Percentiles rank a stretch among this genome's conserved stretches.
Evolutionary conservation across 768 basidiomycete genomes (phyloP).

Genomic region (Pisolithus sp.): DNA sequence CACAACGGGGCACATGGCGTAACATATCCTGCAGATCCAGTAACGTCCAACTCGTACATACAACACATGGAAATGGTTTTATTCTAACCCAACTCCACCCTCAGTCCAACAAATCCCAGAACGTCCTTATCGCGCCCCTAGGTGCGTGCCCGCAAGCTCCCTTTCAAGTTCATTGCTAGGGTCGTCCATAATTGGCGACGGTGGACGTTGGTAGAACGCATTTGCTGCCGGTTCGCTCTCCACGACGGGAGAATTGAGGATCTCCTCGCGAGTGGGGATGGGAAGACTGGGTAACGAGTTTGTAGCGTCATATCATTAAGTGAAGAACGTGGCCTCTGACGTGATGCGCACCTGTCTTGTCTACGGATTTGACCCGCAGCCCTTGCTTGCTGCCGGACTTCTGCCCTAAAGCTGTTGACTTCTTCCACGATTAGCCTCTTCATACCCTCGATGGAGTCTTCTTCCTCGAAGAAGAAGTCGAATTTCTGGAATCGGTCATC

Average conservation of each 20-base stretch:
- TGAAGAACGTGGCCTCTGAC: neutral
- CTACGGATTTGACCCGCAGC: constrained; percentile 66
- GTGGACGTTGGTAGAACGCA: constrained; percentile 40
- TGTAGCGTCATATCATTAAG: neutral
- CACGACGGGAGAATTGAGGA: constrained; percentile 67
- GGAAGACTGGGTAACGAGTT: constrained; percentile 48
- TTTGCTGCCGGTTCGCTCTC: constrained; percentile 56
- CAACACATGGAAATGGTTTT: no score
- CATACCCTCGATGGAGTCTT: constrained; percentile 97
- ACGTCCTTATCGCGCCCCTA: constrained; percentile 27
- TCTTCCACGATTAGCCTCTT: constrained; percentile 91
- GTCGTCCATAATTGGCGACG: constrained; percentile 77
- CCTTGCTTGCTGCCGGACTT: constrained; percentile 81
- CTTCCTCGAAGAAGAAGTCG: constrained; percentile 94
- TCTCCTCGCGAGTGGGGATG: constrained; percentile 76
- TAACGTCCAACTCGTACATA: no score
- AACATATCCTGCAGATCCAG: no score
- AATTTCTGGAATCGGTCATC: constrained; percentile 55
- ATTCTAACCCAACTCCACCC: no score
- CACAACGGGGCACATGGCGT: no score
- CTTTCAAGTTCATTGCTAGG: constrained; percentile 81
- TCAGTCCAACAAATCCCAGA: neutral
- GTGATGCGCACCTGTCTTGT: constrained; percentile 58
- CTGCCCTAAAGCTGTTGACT: constrained; percentile 81
- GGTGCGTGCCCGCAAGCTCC: constrained; percentile 72